phyloP scores from a whole-genome alignment of 768 basidiomycete species.

The Panaeolus cyanescens region DNA sequence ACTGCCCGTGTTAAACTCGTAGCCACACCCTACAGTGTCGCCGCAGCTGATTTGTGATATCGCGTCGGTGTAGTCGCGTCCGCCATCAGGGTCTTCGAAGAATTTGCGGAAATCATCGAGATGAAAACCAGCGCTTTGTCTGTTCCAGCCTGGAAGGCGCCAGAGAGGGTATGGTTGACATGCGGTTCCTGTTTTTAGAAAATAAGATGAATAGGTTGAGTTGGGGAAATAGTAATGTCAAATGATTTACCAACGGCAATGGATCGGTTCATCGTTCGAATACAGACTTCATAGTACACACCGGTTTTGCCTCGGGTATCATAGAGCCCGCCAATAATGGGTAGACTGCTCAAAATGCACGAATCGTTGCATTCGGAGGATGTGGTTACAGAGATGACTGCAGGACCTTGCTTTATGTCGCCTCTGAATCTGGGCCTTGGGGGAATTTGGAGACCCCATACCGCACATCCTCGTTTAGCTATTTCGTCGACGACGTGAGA shows the following conservation, averaged over 20 bases:
- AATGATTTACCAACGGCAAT: slow-evolving; percentile 55
- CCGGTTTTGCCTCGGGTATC: slow-evolving; percentile 54
- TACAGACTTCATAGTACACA: slow-evolving; percentile 64
- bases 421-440: slow-evolving; percentile 46
- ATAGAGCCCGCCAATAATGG: slow-evolving; percentile 62
- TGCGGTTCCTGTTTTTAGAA: slow-evolving; percentile 53
- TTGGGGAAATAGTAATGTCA: background rate
- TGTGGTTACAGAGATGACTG: slow-evolving; percentile 45
- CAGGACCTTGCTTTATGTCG: slow-evolving; percentile 35
- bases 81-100: slow-evolving; percentile 68
- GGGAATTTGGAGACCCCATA: slow-evolving; percentile 55
- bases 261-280: slow-evolving; percentile 57
- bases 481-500: slow-evolving; percentile 57
- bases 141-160: slow-evolving; percentile 74
- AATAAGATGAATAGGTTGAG: background rate
- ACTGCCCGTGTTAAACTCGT: slow-evolving; percentile 50
- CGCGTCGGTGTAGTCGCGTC: slow-evolving; percentile 50
- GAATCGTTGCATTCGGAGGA: slow-evolving; percentile 43
- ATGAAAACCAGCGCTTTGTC: slow-evolving; percentile 64
- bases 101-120: slow-evolving; percentile 76
- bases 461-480: slow-evolving; percentile 41
- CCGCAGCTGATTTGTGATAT: slow-evolving; percentile 37
- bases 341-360: slow-evolving; percentile 61
- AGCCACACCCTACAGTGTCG: slow-evolving; percentile 65
- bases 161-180: slow-evolving; percentile 67